A percentile compares a stretch with the other conserved stretches of the same genome.
These are phyloP conservation scores for Populus hybrid DNA, from an alignment of 441 rosid genomes.

Conservation along the genomic window DNA sequence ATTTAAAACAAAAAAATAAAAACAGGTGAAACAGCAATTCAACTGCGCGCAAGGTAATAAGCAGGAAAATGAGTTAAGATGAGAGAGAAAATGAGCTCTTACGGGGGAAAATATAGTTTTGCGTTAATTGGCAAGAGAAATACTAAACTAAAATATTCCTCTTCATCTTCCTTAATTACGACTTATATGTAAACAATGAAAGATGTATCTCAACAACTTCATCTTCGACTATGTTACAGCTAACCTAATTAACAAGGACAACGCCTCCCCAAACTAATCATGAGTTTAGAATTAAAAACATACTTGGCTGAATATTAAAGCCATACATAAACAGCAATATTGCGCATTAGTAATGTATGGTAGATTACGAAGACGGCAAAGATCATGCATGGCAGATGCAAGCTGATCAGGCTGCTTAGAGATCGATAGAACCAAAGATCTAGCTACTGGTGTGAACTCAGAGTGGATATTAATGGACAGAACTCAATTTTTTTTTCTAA, in stretches of 20 bases:
- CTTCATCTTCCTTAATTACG: constrained; percentile 13
- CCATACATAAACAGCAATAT: constrained; percentile 14
- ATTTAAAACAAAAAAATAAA: too few species aligned
- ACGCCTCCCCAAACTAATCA: constrained; percentile 23
- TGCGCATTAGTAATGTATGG: neutral
- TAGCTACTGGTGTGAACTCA: neutral
- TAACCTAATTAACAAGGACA: constrained; percentile 26
- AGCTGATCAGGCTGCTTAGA: neutral
- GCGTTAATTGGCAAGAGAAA: neutral
- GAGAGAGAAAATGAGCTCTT: neutral
- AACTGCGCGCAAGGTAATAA: too few species aligned
- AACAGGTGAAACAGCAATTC: too few species aligned
- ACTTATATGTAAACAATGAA: constrained; percentile 11
- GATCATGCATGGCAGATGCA: neutral
- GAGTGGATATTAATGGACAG: neutral
- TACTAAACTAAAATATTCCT: neutral
- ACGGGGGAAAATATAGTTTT: neutral
- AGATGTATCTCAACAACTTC: constrained; percentile 22
- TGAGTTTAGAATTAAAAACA: constrained; percentile 5
- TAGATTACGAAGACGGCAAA: neutral
- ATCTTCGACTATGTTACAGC: constrained; percentile 31
- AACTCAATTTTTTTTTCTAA: neutral
- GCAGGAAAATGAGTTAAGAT: too few species aligned
- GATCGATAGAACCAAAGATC: neutral
- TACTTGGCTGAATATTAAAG: constrained; percentile 8